A percentile compares a stretch with the other conserved stretches of the same genome.
Conservation (phyloP, 2,329 filamentous ascomycete species). For the Cercospora brassicicola region DNA sequence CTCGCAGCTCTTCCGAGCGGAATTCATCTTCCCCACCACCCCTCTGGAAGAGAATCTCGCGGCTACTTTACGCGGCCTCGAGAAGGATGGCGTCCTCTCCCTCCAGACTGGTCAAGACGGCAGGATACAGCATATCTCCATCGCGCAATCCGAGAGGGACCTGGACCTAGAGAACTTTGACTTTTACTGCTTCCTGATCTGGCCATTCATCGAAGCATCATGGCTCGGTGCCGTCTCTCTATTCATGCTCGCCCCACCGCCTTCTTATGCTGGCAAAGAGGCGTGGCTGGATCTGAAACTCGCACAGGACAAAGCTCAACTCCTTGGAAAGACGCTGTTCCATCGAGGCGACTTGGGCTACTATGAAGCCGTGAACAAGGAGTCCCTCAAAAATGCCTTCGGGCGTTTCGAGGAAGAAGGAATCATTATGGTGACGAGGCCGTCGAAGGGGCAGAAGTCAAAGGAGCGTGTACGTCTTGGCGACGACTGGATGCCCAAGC, state of each 20-base stretch:
- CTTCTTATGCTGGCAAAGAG: slow-evolving; percentile 44
- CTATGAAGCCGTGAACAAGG: slow-evolving; percentile 97
- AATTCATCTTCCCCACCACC: slow-evolving; percentile 94
- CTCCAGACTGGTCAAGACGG: slow-evolving; percentile 58
- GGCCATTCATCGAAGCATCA: slow-evolving; percentile 93
- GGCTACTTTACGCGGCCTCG: slow-evolving; percentile 73
- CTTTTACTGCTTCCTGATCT: slow-evolving; percentile 98
- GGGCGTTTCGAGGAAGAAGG: slow-evolving; percentile 85
- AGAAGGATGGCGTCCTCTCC: slow-evolving; percentile 74
- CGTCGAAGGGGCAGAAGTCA: slow-evolving; percentile 53
- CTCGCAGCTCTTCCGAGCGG: slow-evolving; percentile 87
- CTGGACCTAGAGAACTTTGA: slow-evolving; percentile 91
- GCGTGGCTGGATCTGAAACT: slow-evolving; percentile 62
- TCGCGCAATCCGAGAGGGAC: slow-evolving; percentile 72
- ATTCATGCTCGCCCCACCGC: slow-evolving; percentile 78
- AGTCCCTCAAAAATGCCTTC: slow-evolving; percentile 93
- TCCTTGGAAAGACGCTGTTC: slow-evolving; percentile 94
- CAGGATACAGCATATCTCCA: slow-evolving; percentile 65
- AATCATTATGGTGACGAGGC: slow-evolving; percentile 73
- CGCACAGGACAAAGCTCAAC: slow-evolving; percentile 66
- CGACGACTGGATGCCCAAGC: slow-evolving; percentile 54
- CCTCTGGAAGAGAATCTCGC: slow-evolving; percentile 78
- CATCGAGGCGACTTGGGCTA: slow-evolving; percentile 96
- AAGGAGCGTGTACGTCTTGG: slow-evolving; percentile 66
- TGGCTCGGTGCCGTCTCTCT: slow-evolving; percentile 90